Base-by-base conservation (phyloP, 1,139 yeast species). In the Zygotorulaspora mrakii region DNA sequence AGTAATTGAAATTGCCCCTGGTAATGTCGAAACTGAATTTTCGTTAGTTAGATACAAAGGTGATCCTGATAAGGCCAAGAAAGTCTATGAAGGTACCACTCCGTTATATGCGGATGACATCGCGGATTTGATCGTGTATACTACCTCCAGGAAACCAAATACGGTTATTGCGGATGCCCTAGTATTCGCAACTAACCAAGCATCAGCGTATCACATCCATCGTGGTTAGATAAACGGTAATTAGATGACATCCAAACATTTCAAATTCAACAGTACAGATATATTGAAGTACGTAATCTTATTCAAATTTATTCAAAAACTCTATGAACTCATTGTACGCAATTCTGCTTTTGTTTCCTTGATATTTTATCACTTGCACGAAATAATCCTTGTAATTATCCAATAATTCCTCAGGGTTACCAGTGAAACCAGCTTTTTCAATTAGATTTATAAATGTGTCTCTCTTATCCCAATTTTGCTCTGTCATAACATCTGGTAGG, bases 401-500 rank as follows among this genome's bases (percentile, higher is more conserved):
- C 47, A 54, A 31, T 3, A 57, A 38, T 13, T 52, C 45, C 11
- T 44, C 40, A 3, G 46, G 41, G 35, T 45, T 11, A 7, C 40
- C 33, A 36, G 37, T 42, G 33, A 47, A 50, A 7, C 60, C 65
- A 10, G 95, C 88, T 59, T 91, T 91, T 26, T 70, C 67, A 3
- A 91, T 75, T 33, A 94, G 70, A 50, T 85, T 74, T 48, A 69
- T 69, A 42, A 89, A 65, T 0, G 98, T 89, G 12, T 83, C 79
- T 12, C 67, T 64, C 55, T 84, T 73, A 51, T 73, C 76, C 96
- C 97, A 89, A 3, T 75, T 78, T 53, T 89, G 95, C 49, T 89
- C 97, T n/a, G 67, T 71, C 11, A 96, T 94, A 1, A 94, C 97
- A 33, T 79, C 83, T 0, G 98, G 98, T 34, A 94, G 64, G 52